Base-by-base conservation (phyloP, 208 protist species). In the Crithidia bombi region DNA sequence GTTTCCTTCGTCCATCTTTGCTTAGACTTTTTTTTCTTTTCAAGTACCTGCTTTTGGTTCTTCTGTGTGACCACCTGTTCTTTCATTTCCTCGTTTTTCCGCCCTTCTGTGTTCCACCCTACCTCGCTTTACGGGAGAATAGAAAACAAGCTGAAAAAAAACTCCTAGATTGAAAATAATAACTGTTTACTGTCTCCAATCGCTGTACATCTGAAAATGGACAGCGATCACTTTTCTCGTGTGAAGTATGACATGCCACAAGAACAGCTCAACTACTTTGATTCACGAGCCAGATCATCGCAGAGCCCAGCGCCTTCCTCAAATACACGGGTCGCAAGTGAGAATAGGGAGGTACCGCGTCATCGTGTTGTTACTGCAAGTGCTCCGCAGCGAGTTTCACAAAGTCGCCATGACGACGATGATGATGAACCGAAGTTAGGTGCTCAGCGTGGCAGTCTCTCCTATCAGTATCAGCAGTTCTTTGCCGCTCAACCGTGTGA, bases 261-360 rank as follows among this genome's bases (percentile, higher is more conserved):
- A 26, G 62, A 72, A 28, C 65, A 78, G 57, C 41, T 78, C 11
- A 39, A 36, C 47, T 78, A 78, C 36, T 78, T 78, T 15, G 64
- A 50, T 32, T 59, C 64, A 2, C 56, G 57, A 3, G 50, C 57
- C 7, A 9, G 47, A 50, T 36, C 72, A 14, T 54, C 65, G 21
- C 33, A 41, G 7, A 21, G 30, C 19, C 43, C 46, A 25, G 17
- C 17, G 5, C 10, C 64, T 0, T 64, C 56, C 7, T 9, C 36
- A 35, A 50, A 17, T 25, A 21, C 35, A 5, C 50, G 36, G 5
- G 50, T 33, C 6, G 21, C 35, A 5, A 46, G 9, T 9, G 35
- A 56, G 35, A 38, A 30, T 5, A 39, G 32, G 26, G 49, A 57
- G 14, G 5, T 38, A 10, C 17, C 26, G 25, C 17, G 21, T 4